These are phyloP conservation scores for Kuraishia cidri DNA, from an alignment of 805 yeast genomes.

Conservation along the genomic window DNA sequence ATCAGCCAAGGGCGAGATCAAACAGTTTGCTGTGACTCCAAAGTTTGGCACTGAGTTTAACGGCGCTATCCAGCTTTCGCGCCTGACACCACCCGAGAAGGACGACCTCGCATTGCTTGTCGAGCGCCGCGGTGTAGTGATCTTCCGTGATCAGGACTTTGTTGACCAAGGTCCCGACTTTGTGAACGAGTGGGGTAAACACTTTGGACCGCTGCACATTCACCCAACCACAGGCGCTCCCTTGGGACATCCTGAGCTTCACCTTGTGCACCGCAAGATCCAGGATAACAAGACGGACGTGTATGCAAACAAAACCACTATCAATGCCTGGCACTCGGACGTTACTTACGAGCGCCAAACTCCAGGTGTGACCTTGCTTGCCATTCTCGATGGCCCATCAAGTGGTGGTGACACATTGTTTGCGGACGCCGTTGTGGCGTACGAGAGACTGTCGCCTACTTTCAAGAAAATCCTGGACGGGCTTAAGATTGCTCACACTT, in stretches of 20 bases:
- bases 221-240: slow-evolving; percentile 48
- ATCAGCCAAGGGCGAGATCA: slow-evolving; percentile 3
- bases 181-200: slow-evolving; percentile 29
- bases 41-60: slow-evolving; percentile 30
- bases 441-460: slow-evolving; percentile 58
- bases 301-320: slow-evolving; percentile 19
- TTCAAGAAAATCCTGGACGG: slow-evolving; percentile 51
- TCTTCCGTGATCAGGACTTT: slow-evolving; percentile 38
- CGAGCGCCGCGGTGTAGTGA: slow-evolving; percentile 37
- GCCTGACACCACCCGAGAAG: slow-evolving; percentile 26
- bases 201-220: slow-evolving; percentile 35
- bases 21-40: slow-evolving; percentile 23
- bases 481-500: slow-evolving; percentile 61
- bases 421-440: slow-evolving; percentile 64
- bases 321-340: slow-evolving; percentile 37
- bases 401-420: slow-evolving; percentile 70
- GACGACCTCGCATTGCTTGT: slow-evolving; percentile 37
- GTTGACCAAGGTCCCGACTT: slow-evolving; percentile 24
- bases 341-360: slow-evolving; percentile 63
- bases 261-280: slow-evolving; percentile 29
- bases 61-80: slow-evolving; percentile 31
- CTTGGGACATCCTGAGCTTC: slow-evolving; percentile 27
- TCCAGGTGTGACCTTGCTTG: slow-evolving; percentile 39
- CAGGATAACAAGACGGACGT: slow-evolving; percentile 10
- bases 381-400: slow-evolving; percentile 32